Evolutionary conservation across 2,329 filamentous ascomycete genomes (phyloP).

Genomic region (Fusarium dlaminii): DNA sequence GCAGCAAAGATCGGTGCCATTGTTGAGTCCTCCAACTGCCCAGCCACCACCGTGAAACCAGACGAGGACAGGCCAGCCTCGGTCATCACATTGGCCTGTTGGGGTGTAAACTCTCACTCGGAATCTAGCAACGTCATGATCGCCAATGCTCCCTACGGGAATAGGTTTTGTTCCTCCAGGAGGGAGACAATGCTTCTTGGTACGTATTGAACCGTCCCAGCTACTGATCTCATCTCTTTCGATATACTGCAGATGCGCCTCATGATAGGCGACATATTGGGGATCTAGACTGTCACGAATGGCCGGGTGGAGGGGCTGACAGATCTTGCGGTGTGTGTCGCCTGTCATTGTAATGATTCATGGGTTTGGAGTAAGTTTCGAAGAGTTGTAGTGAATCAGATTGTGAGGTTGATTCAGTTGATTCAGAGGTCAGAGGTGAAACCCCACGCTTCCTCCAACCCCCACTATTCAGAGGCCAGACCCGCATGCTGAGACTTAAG

Average conservation of each 20-base stretch:
- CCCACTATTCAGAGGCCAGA: conserved; percentile 8
- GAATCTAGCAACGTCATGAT: conserved; percentile 43
- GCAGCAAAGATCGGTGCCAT: conserved; percentile 48
- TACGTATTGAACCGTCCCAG: conserved; percentile 48
- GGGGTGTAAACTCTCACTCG: conserved; percentile 48
- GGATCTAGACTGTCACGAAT: conserved; percentile 48
- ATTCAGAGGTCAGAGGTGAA: conserved; percentile 8
- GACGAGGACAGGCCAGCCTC: conserved; percentile 50
- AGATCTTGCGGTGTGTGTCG: conserved; percentile 24
- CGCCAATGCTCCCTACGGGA: conserved; percentile 42
- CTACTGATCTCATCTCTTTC: conserved; percentile 45
- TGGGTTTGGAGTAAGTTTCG: neutral
- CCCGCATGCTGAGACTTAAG: conserved; percentile 1
- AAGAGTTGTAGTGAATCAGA: neutral
- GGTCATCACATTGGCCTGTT: conserved; percentile 26
- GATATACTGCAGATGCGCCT: conserved; percentile 50
- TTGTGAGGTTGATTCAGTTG: neutral
- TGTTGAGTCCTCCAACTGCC: conserved; percentile 49
- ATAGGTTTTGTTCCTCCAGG: conserved; percentile 39
- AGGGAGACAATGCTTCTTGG: conserved; percentile 38
- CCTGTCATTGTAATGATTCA: conserved; percentile 1
- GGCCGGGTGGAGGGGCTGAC: conserved; percentile 48
- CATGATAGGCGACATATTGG: conserved; percentile 52
- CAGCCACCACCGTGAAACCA: conserved; percentile 55
- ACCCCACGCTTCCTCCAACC: neutral